These are phyloP conservation scores for Xylariaceae sp. DNA, from an alignment of 2,329 filamentous ascomycete genomes.

Conservation along the genomic window DNA sequence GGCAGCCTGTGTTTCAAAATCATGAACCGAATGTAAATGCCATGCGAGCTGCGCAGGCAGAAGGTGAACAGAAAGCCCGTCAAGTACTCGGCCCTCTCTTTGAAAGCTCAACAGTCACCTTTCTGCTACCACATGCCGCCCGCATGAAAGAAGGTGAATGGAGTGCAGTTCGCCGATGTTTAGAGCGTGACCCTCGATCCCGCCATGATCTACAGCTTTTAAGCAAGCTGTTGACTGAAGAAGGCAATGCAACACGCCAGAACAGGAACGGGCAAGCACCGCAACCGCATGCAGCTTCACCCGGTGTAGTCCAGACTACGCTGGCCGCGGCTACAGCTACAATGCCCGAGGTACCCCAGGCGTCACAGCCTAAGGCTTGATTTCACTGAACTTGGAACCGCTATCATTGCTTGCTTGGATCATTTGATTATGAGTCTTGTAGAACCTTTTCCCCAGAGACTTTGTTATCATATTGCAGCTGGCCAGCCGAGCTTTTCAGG, in stretches of 20 bases:
- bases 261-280: slow-evolving; percentile 15
- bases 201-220: slow-evolving; percentile 58
- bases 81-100: slow-evolving; percentile 62
- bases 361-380: slow-evolving; percentile 21
- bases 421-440: too few species aligned
- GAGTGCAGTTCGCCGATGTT: slow-evolving; percentile 65
- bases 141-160: slow-evolving; percentile 69
- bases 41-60: slow-evolving; percentile 38
- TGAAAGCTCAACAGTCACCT: slow-evolving; percentile 56
- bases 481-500: slow-evolving; percentile 1
- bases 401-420: not conserved
- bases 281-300: slow-evolving; percentile 17
- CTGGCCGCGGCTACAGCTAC: slow-evolving; percentile 23
- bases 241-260: slow-evolving; percentile 31
- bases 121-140: slow-evolving; percentile 64
- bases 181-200: slow-evolving; percentile 61
- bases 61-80: slow-evolving; percentile 54
- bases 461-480: not conserved
- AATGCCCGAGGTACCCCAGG: not conserved
- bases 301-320: slow-evolving; percentile 28
- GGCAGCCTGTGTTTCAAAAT: too few species aligned
- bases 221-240: slow-evolving; percentile 50
- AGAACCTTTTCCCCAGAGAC: too few species aligned
- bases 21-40: slow-evolving; percentile 33
- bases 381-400: not conserved